Base-by-base conservation (phyloP, 371 early-diverging fungal genomes). In the Syncephalis fuscata region DNA sequence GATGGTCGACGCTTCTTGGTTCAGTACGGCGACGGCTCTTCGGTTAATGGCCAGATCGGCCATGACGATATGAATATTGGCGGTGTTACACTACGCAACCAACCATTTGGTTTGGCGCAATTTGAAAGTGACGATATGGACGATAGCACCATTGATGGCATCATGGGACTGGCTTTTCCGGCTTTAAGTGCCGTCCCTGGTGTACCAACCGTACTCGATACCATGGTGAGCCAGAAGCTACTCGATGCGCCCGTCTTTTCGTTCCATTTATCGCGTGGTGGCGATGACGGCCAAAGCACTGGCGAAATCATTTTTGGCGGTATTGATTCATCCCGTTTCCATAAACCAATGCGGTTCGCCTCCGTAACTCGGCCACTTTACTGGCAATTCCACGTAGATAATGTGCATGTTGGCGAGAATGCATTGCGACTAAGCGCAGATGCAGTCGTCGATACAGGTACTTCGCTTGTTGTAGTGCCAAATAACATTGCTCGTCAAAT, bases 21-120 rank as follows among this genome's bases (percentile, higher is more conserved):
- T n/a, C 60, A 58, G 0, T 82, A 82, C 48, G 78, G 75, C 11
- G 75, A 69, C 37, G 70, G 70, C 21, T 68, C 71, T 15, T 64
- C 61, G 50, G 74, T 74, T 1, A 59, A 63, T 19, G 82, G 80
- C 1, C 56, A 57, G n/a, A 72, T 73, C 16, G 66, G 59, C 20
- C 60, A 60, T 7, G 82, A 78, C 36, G 60, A 54, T 0, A 59
- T 82, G 15, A 60, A 59, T 0, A 50, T 82, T 9, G 73, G 65
- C 0, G 60, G 56, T 3, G 49, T 64, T 27, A 63, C 48, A 2
- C 63, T 74, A 16, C 46, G 52, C 3, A 58, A 70, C 26, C 74
- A 78, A 45, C 67, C 66, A 14, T 63, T 74, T 36, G 74, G 74
- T 0, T 49, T 79, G 11, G 72, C 74, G 1, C 62, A 59, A 3